A percentile compares a stretch with the other conserved stretches of the same genome.
Evolutionary conservation across 225 moss, liverwort and hornwort species (phyloP).

Genomic region (Physcomitrellopsis africana): DNA sequence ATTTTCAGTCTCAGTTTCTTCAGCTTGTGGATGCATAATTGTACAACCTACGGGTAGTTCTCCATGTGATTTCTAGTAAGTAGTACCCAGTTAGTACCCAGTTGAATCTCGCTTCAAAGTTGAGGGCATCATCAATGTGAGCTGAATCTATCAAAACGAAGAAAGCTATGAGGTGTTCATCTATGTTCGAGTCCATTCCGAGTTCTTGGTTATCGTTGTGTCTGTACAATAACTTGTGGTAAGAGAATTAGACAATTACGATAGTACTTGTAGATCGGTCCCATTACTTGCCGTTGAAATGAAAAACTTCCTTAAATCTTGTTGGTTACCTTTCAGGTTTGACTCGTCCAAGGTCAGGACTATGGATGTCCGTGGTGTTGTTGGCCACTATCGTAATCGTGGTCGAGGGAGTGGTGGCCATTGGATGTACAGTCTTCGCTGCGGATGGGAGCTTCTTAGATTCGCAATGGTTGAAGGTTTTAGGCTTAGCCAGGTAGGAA

Average conservation of each 20-base stretch:
- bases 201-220: neutral
- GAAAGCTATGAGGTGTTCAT: neutral
- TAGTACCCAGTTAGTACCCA: neutral
- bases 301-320: slow-evolving; percentile 3
- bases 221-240: too few species aligned
- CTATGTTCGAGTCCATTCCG: neutral
- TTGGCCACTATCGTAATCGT: slow-evolving; percentile 79
- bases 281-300: neutral
- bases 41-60: neutral
- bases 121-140: neutral
- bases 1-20: neutral
- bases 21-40: neutral
- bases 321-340: slow-evolving; percentile 36
- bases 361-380: slow-evolving; percentile 93
- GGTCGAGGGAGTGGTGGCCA: slow-evolving; percentile 78
- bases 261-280: too few species aligned
- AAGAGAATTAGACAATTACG: neutral
- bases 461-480: slow-evolving; percentile 69
- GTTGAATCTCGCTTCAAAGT: neutral
- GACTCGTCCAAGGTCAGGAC: slow-evolving; percentile 60
- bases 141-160: neutral
- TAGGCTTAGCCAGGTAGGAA: slow-evolving; percentile 84
- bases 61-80: neutral
- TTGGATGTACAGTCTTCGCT: slow-evolving; percentile 73
- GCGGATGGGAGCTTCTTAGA: slow-evolving; percentile 53